Evolutionary conservation across 164 flowering plant genomes (phyloP).

Genomic region (Brasenia schreberi): DNA sequence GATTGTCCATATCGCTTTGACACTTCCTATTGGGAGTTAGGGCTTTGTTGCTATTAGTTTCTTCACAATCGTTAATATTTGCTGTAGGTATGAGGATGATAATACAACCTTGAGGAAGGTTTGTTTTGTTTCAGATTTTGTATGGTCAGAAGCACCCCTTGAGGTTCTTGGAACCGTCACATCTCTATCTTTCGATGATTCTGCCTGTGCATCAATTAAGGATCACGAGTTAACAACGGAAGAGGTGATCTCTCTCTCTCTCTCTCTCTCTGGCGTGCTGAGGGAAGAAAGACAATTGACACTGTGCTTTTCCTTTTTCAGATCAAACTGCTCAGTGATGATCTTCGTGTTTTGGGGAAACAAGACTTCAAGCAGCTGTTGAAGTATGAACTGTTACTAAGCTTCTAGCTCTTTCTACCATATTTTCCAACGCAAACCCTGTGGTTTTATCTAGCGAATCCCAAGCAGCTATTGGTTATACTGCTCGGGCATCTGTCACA

Average conservation of each 20-base stretch:
- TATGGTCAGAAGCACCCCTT: conserved; percentile 70
- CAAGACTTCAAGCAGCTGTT: conserved; percentile 86
- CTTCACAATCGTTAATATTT: background rate
- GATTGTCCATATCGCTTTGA: too few relatives aligned
- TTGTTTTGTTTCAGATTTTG: conserved; percentile 65
- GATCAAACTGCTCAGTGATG: conserved; percentile 79
- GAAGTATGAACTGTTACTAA: conserved; percentile 41
- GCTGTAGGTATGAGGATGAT: conserved; percentile 74
- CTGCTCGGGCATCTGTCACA: too few relatives aligned
- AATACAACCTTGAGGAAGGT: conserved; percentile 44
- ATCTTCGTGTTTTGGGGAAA: conserved; percentile 78
- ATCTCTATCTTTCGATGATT: conserved; percentile 60
- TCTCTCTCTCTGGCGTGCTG: background rate
- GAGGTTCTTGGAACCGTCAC: conserved; percentile 84
- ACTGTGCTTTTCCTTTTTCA: conserved; percentile 11
- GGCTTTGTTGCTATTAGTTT: background rate
- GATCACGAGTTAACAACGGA: conserved; percentile 70
- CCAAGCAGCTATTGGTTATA: too few relatives aligned
- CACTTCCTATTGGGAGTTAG: too few relatives aligned
- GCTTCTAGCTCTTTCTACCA: background rate
- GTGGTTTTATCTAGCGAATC: too few relatives aligned
- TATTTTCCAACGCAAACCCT: too few relatives aligned
- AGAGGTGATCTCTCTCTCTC: conserved; percentile 38
- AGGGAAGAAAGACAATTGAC: background rate
- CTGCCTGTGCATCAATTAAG: conserved; percentile 44